phyloP scores from a whole-genome alignment of 2,329 filamentous ascomycete genomes.

The Penicillium frequentans region DNA sequence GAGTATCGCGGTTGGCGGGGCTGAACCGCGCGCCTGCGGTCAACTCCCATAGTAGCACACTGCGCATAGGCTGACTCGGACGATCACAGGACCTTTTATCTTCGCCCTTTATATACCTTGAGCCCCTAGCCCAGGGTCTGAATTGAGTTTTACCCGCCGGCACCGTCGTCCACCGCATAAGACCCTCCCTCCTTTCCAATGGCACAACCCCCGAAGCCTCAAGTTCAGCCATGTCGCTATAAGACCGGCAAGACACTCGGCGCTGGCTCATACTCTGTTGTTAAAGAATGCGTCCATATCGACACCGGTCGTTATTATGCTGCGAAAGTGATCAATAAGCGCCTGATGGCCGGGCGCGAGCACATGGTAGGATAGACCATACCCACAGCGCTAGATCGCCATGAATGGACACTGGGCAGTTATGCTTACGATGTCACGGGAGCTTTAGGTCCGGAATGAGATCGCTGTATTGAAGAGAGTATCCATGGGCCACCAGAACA shows the following conservation, averaged over 20 bases:
- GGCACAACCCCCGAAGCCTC: conserved; percentile 47
- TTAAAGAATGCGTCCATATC: conserved; percentile 98
- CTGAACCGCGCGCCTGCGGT: conserved; percentile 7
- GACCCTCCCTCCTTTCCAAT: conserved; percentile 17
- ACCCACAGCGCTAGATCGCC: neutral
- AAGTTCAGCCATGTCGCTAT: conserved; percentile 93
- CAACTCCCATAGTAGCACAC: conserved; percentile 1
- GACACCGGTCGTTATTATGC: conserved; percentile 98
- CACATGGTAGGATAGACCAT: conserved; percentile 73
- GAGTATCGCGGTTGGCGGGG: conserved; percentile 11
- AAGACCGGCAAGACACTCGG: conserved; percentile 98
- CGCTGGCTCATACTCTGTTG: conserved; percentile 94
- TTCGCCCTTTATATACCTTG: no score
- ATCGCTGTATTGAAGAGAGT: conserved; percentile 96
- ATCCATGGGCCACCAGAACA: conserved; percentile 99
- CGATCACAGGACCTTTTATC: conserved; percentile 7
- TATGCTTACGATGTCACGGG: neutral
- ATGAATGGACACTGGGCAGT: neutral
- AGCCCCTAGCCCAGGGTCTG: neutral
- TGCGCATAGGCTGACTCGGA: conserved; percentile 13
- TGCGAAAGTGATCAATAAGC: conserved; percentile 98
- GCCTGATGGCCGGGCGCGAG: conserved; percentile 93
- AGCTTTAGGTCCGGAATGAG: conserved; percentile 81
- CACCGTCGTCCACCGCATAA: neutral
- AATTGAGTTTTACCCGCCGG: neutral